Percentiles rank a stretch among this genome's conserved stretches.
Evolutionary conservation across 306 rosid genomes (phyloP).

Genomic region (Medicago truncatula): MtrunA17r5.0-ANR NC_053043.1:1178001-1178500

Average conservation of each 20-base stretch:
- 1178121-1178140: too few species aligned
- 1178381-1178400: neutral
- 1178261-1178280: constrained; percentile 2
- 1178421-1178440: neutral
- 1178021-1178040: too few species aligned
- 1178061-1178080: too few species aligned
- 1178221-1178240: neutral
- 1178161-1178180: too few species aligned
- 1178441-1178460: neutral
- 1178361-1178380: neutral
- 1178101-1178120: too few species aligned
- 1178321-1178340: neutral
- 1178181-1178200: too few species aligned
- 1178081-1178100: too few species aligned
- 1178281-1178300: neutral
- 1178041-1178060: too few species aligned
- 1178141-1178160: too few species aligned
- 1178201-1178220: neutral
- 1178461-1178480: neutral
- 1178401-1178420: neutral
- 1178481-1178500: neutral
- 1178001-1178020: neutral
- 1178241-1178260: neutral
- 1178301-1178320: constrained; percentile 20
- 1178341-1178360: neutral